Evolutionary conservation across 177 flowering plant genomes (phyloP).

Genomic region (Vitis hybrid): DNA sequence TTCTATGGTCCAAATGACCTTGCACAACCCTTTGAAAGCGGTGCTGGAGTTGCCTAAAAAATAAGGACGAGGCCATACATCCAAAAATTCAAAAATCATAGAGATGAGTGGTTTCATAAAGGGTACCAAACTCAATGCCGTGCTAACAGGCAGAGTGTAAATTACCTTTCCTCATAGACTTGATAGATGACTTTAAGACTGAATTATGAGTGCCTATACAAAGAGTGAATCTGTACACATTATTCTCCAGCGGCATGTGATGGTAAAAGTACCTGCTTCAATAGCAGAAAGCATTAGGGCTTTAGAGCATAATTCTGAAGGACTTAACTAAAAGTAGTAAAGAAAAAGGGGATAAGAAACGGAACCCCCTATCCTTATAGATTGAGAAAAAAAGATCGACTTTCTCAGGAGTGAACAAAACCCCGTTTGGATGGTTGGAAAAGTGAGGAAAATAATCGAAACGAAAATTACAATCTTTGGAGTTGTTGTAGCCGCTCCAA

Average conservation of each 20-base stretch:
- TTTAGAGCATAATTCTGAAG: background rate
- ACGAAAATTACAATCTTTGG: too few species aligned
- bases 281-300: slow-evolving; percentile 2
- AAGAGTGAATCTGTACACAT: slow-evolving; percentile 28
- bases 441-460: too few species aligned
- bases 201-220: slow-evolving; percentile 20
- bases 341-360: too few species aligned
- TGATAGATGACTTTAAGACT: slow-evolving; percentile 24
- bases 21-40: slow-evolving; percentile 30
- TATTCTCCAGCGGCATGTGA: slow-evolving; percentile 23
- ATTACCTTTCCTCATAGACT: slow-evolving; percentile 40
- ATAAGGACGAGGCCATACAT: slow-evolving; percentile 12
- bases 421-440: too few species aligned
- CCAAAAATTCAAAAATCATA: slow-evolving; percentile 10
- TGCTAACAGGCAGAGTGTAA: background rate
- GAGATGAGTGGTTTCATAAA: too few species aligned
- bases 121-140: too few species aligned
- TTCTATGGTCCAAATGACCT: slow-evolving; percentile 60
- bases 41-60: slow-evolving; percentile 30
- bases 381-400: background rate
- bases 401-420: too few species aligned
- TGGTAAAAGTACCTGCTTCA: slow-evolving; percentile 37
- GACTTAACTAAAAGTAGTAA: background rate
- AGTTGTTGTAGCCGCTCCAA: too few species aligned
- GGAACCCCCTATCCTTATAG: too few species aligned